These are phyloP conservation scores for Sarcodon sp. DNA, from an alignment of 768 basidiomycete genomes.

Conservation along the genomic window DNA sequence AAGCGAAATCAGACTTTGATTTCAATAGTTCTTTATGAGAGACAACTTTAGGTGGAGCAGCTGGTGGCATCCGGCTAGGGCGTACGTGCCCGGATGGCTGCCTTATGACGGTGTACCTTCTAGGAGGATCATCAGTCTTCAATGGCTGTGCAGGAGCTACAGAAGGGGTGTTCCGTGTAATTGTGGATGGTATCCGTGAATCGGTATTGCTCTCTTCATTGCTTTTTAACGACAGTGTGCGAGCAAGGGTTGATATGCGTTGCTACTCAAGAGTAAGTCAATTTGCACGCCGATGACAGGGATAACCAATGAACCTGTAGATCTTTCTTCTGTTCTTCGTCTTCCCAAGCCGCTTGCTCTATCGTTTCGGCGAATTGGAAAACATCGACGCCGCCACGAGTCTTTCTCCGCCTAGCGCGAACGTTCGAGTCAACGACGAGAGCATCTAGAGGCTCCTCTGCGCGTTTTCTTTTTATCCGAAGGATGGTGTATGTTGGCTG, in stretches of 20 bases:
- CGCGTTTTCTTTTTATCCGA: constrained; percentile 73
- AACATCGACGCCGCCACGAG: constrained; percentile 39
- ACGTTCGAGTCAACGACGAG: constrained; percentile 55
- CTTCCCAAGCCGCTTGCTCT: constrained; percentile 55
- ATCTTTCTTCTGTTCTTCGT: constrained; percentile 38
- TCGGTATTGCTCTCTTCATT: background rate
- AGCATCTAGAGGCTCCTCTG: constrained; percentile 73
- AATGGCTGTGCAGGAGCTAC: too few relatives aligned
- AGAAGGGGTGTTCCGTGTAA: too few relatives aligned
- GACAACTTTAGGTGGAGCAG: constrained; percentile 16
- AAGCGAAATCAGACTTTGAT: constrained; percentile 27
- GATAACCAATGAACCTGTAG: constrained; percentile 39
- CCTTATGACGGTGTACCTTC: too few relatives aligned
- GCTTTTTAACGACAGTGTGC: background rate
- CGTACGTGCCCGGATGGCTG: too few relatives aligned
- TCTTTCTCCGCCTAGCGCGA: constrained; percentile 39
- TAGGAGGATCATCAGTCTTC: too few relatives aligned
- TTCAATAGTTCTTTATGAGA: constrained; percentile 33
- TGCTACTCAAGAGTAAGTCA: constrained; percentile 6
- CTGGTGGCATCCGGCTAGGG: background rate
- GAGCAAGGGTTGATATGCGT: constrained; percentile 12
- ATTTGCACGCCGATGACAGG: too few relatives aligned
- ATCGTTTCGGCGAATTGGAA: constrained; percentile 79
- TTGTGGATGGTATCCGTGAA: too few relatives aligned
- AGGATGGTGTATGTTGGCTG: constrained; percentile 52